Conservation (phyloP, 2,329 filamentous ascomycete genomes). For the Trichoderma guizhouense region DNA sequence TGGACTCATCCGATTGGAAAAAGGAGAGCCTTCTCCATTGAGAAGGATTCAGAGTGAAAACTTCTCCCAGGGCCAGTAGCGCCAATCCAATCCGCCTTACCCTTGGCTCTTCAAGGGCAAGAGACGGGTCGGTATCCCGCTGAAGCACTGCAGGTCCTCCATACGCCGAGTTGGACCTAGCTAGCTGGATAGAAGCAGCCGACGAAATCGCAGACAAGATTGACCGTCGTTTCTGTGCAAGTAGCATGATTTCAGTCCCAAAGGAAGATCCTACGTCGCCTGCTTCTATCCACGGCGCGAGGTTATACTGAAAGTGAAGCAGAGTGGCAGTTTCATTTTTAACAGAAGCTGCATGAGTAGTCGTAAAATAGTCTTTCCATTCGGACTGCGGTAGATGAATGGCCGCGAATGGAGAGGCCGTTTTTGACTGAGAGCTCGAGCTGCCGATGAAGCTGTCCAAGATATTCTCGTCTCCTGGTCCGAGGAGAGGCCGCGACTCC, state of each 20-base stretch:
- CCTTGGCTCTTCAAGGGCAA: slow-evolving; percentile 2
- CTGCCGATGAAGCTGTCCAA: not conserved
- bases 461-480: not conserved
- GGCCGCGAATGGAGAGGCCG: not conserved
- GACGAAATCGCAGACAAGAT: slow-evolving; percentile 14
- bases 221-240: slow-evolving; percentile 17
- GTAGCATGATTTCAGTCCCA: slow-evolving; percentile 21
- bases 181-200: slow-evolving; percentile 17
- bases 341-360: not conserved
- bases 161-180: not conserved
- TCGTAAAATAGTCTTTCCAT: slow-evolving; percentile 24
- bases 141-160: not conserved
- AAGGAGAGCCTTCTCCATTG: slow-evolving; percentile 14
- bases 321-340: slow-evolving; percentile 19
- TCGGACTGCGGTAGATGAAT: slow-evolving; percentile 11
- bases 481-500: not conserved
- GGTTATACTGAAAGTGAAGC: slow-evolving; percentile 24
- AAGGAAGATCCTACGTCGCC: slow-evolving; percentile 20
- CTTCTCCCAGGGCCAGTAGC: slow-evolving; percentile 5
- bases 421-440: not conserved
- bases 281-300: slow-evolving; percentile 25
- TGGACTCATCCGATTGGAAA: not conserved
- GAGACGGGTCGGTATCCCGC: not conserved
- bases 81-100: slow-evolving; percentile 10
- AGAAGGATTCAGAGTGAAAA: slow-evolving; percentile 13